These are phyloP conservation scores for Trametes punicea DNA, from an alignment of 768 basidiomycete species.

Conservation along the genomic window DNA sequence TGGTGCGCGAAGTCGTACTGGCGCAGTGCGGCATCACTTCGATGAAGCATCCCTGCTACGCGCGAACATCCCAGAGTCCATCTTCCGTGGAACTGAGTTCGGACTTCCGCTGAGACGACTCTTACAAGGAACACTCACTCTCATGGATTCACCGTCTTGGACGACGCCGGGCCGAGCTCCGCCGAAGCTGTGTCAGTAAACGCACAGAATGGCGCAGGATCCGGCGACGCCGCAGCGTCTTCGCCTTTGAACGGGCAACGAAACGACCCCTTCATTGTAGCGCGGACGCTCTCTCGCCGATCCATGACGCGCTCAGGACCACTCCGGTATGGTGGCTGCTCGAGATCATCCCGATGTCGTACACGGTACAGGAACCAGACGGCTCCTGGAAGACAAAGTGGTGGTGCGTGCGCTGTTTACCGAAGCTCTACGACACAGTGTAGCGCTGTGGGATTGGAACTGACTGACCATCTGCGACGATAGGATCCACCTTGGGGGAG, in stretches of 20 bases:
- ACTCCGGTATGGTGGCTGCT: slow-evolving; percentile 64
- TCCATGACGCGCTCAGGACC: slow-evolving; percentile 49
- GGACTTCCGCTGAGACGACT: slow-evolving; percentile 9
- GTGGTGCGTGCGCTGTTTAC: slow-evolving; percentile 42
- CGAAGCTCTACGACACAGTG: neutral
- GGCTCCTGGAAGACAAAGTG: slow-evolving; percentile 53
- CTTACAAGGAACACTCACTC: neutral
- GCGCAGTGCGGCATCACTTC: slow-evolving; percentile 62
- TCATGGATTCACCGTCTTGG: neutral
- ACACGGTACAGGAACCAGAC: slow-evolving; percentile 52
- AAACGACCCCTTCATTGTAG: neutral
- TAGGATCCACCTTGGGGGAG: slow-evolving; percentile 56
- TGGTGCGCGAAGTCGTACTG: slow-evolving; percentile 63
- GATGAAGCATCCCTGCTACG: slow-evolving; percentile 45
- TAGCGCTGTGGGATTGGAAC: neutral
- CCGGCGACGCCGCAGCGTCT: neutral
- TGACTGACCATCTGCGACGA: neutral
- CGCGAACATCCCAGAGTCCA: slow-evolving; percentile 35
- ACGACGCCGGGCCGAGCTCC: neutral
- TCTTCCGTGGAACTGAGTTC: slow-evolving; percentile 20
- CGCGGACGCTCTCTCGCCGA: slow-evolving; percentile 42
- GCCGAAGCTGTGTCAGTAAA: too few species aligned
- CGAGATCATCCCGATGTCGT: slow-evolving; percentile 57
- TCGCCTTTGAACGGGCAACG: neutral
- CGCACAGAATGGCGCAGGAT: too few species aligned